Evolutionary conservation across 495 filamentous ascomycete genomes (phyloP).

Genomic region (Stereocaulon alpinum): DNA sequence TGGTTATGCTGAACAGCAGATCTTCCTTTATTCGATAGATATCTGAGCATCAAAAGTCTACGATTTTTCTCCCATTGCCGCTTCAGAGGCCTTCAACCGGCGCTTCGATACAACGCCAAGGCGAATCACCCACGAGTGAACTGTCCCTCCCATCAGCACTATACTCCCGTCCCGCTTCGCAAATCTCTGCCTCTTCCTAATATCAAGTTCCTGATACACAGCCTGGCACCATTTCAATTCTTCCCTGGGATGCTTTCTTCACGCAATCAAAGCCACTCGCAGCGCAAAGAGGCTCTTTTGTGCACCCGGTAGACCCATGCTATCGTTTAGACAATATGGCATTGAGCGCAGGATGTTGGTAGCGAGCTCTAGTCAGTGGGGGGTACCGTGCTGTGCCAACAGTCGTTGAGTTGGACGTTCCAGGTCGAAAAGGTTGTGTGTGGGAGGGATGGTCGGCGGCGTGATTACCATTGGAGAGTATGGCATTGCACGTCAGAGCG

Average conservation of each 20-base stretch:
- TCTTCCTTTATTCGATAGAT: too few species aligned
- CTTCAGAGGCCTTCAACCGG: not conserved
- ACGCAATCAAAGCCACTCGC: constrained; percentile 10
- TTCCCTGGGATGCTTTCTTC: constrained; percentile 4
- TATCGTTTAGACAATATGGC: constrained; percentile 11
- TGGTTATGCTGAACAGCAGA: too few species aligned
- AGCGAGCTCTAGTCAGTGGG: constrained; percentile 10
- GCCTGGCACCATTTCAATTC: constrained; percentile 18
- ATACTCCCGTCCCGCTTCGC: constrained; percentile 9
- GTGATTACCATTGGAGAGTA: not conserved
- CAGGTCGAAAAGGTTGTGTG: too few species aligned
- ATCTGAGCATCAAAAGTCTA: too few species aligned
- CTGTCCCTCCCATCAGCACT: not conserved
- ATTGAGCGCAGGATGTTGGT: constrained; percentile 17
- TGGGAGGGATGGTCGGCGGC: too few species aligned
- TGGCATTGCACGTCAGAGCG: not conserved
- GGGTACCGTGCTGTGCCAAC: not conserved
- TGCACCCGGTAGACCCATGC: constrained; percentile 15
- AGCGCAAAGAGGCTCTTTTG: constrained; percentile 14
- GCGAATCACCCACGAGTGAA: not conserved
- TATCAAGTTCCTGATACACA: constrained; percentile 6
- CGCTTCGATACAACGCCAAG: not conserved
- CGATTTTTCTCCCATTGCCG: too few species aligned
- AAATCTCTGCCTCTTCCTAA: constrained; percentile 14
- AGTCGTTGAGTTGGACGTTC: too few species aligned